A percentile compares a stretch with the other conserved stretches of the same genome.
These are phyloP conservation scores for Eremomyces bilateralis DNA, from an alignment of 495 filamentous ascomycete genomes.

Conservation along the genomic window DNA sequence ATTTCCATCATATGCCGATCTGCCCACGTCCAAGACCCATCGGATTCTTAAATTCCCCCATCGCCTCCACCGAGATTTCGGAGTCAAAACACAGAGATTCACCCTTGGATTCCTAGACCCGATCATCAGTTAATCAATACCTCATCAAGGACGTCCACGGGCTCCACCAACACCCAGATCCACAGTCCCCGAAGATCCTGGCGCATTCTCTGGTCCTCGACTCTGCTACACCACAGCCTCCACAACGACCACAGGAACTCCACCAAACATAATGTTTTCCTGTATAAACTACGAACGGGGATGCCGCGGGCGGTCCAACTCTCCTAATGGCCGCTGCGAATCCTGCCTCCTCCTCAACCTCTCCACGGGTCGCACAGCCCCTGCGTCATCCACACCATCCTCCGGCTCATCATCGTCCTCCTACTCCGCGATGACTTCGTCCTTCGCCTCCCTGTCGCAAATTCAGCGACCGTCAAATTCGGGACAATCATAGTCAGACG, in stretches of 20 bases:
- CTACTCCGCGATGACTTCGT: constrained; percentile 14
- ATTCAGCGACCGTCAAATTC: not conserved
- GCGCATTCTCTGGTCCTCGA: too few relatives aligned
- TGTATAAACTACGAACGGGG: constrained; percentile 18
- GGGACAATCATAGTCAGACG: not conserved
- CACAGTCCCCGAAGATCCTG: too few relatives aligned
- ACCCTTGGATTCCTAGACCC: too few relatives aligned
- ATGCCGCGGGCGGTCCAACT: constrained; percentile 15
- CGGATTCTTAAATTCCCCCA: too few relatives aligned
- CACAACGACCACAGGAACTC: not conserved
- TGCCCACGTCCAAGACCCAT: too few relatives aligned
- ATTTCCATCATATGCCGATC: too few relatives aligned
- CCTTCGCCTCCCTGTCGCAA: constrained; percentile 12
- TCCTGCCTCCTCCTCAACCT: constrained; percentile 14
- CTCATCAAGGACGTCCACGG: too few relatives aligned
- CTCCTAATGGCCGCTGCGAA: constrained; percentile 12
- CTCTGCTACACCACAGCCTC: too few relatives aligned
- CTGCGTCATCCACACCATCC: constrained; percentile 7
- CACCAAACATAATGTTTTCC: constrained; percentile 12
- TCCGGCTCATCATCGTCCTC: constrained; percentile 3
- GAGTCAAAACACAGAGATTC: too few relatives aligned
- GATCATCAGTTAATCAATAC: too few relatives aligned
- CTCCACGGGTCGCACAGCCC: constrained; percentile 5
- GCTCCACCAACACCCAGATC: not conserved
- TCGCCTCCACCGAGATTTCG: too few relatives aligned